Evolutionary conservation across 768 basidiomycete genomes (phyloP), one percentile per base, ranked within the genome.

Genomic region (Tulasnella sp.): DNA sequence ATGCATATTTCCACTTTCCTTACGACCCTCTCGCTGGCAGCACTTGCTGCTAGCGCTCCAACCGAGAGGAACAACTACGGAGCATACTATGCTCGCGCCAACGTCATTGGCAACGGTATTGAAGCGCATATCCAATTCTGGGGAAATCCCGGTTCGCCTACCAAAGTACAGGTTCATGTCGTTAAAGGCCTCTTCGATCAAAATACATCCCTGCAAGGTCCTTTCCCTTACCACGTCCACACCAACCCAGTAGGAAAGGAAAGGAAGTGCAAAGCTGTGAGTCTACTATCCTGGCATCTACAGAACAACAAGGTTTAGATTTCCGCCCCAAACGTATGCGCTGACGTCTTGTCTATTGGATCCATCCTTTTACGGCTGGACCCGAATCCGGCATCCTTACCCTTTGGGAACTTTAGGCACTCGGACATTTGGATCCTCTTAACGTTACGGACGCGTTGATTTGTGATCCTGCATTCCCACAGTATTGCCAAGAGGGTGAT

Each of bases 401-500:
- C 54, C 3, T 16, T 54, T 54, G 54, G 54, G 54, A 20, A 42
- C 3, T 20, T 54, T 76, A 77, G 76, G 76, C 76, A 9, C 50
- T 77, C 37, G 76, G 76, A 31, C 76, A 77, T 31, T 48, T 77
- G 2, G 76, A 77, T 50, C 76, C 76, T 34, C 42, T 77, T 18
- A 5, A 54, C 24, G 8, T 54, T 1, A 77, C 76, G 3, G 76
- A 77, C 42, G 12, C 50, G 11, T 77, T 77, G 48, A 22, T 54
- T 7, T 77, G 76, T 31, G 58, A 77, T 24, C 76, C 76, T 11
- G 48, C 24, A 3, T 77, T 58, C 76, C 76, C 76, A 54, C 50
- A 48, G 58, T 77, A 50, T 40, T 77, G 76, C 48, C 76, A 77
- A 77, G 50, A 48, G 46, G 76, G 78, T 16, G 78, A 79, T 48